A percentile compares a stretch with the other conserved stretches of the same genome.
Conservation (phyloP, 768 basidiomycete species). For the Amanita molliuscula region DNA sequence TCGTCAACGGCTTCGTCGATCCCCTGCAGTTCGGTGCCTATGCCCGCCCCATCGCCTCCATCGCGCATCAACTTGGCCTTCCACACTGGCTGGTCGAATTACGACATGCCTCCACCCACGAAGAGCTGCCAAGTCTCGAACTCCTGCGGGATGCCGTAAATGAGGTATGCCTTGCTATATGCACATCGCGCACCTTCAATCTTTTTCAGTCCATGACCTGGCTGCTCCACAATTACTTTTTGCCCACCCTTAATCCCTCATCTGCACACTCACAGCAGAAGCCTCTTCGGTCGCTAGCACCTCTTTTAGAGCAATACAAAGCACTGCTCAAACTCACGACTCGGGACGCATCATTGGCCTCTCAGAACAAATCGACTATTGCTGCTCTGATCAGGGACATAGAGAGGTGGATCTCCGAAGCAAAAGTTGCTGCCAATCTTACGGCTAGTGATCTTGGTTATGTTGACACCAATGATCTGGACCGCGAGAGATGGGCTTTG, state of each 20-base stretch:
- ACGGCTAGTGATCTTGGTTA: conserved; percentile 36
- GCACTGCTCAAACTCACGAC: conserved; percentile 46
- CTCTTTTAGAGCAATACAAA: conserved; percentile 71
- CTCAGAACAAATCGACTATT: conserved; percentile 40
- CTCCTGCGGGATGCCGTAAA: conserved; percentile 66
- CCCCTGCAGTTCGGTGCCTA: conserved; percentile 84
- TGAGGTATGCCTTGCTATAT: conserved; percentile 36
- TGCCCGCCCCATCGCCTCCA: conserved; percentile 82
- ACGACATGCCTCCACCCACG: conserved; percentile 92
- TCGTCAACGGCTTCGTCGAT: conserved; percentile 94
- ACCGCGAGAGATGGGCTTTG: conserved; percentile 59
- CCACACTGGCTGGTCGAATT: conserved; percentile 88
- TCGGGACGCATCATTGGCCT: conserved; percentile 53
- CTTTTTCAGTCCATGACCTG: conserved; percentile 60
- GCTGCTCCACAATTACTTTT: conserved; percentile 79
- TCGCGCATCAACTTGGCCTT: conserved; percentile 78
- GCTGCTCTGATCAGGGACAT: conserved; percentile 44
- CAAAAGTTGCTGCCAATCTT: conserved; percentile 48
- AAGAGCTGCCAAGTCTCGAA: conserved; percentile 81
- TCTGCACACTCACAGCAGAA: conserved; percentile 18
- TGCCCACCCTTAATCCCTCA: conserved; percentile 59
- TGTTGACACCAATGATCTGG: conserved; percentile 24
- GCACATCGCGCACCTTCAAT: not conserved
- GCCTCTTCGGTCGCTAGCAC: conserved; percentile 46
- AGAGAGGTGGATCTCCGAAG: conserved; percentile 75